Evolutionary conservation across 192 early-diverging fungal species (phyloP).

Genomic region (Coemansia sp.): DNA sequence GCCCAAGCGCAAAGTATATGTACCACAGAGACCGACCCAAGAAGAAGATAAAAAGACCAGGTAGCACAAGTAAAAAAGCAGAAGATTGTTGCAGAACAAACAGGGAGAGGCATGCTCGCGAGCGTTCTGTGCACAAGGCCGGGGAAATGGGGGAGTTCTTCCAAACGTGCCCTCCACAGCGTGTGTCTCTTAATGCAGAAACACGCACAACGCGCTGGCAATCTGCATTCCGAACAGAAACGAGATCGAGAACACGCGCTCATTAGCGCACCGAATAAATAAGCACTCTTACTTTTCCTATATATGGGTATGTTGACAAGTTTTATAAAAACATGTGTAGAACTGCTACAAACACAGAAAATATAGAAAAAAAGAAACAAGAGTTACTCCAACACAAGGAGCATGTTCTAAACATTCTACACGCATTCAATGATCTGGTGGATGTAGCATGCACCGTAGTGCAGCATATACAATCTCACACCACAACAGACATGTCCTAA

Average conservation of each 20-base stretch:
- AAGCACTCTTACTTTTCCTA: not conserved
- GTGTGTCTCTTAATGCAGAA: not conserved
- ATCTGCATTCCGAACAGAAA: not conserved
- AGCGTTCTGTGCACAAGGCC: conserved; percentile 2
- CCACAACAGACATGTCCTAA: not conserved
- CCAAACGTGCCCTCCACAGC: not conserved
- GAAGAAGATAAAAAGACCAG: not conserved
- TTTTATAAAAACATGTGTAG: too few species aligned
- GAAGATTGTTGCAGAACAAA: not conserved
- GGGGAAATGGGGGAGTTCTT: conserved; percentile 8
- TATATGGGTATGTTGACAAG: too few species aligned
- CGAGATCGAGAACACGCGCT: not conserved
- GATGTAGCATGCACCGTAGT: too few species aligned
- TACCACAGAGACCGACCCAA: not conserved
- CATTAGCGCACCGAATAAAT: not conserved
- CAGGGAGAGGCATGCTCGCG: not conserved
- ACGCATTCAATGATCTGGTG: too few species aligned
- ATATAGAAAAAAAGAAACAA: not conserved
- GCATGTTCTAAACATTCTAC: too few species aligned
- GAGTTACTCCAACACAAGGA: not conserved
- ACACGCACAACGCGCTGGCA: not conserved
- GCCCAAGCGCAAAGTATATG: conserved; percentile 10
- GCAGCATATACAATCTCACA: too few species aligned
- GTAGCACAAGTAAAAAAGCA: not conserved
- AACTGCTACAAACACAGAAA: not conserved